These are phyloP conservation scores for Podila horticola DNA, from an alignment of 192 early-diverging fungal genomes.

Conservation along the genomic window DNA sequence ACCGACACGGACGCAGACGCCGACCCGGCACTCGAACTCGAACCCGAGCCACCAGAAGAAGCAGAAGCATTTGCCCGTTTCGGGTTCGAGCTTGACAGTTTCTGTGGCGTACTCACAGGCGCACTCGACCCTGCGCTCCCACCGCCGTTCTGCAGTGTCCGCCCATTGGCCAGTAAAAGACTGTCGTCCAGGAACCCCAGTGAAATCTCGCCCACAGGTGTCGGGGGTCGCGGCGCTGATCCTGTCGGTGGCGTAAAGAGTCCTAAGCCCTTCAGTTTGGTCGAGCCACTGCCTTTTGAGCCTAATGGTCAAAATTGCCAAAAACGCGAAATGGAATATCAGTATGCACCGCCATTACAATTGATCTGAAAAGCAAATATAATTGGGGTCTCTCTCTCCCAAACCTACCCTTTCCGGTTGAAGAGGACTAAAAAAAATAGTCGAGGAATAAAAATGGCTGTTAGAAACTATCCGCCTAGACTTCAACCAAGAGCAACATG, in stretches of 20 bases:
- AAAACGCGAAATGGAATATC: neutral
- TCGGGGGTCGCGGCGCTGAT: slow-evolving; percentile 7
- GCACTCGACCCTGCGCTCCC: slow-evolving; percentile 1
- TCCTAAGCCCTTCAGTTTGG: slow-evolving; percentile 36
- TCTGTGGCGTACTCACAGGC: slow-evolving; percentile 4
- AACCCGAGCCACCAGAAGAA: too few relatives aligned
- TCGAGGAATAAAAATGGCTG: too few relatives aligned
- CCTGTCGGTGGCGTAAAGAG: slow-evolving; percentile 18
- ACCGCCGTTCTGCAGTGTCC: slow-evolving; percentile 40
- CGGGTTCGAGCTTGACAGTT: slow-evolving; percentile 46
- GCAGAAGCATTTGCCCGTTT: slow-evolving; percentile 14
- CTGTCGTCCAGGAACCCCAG: slow-evolving; percentile 37
- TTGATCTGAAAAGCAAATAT: too few relatives aligned
- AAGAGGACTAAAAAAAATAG: slow-evolving; percentile 14
- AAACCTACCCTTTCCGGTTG: slow-evolving; percentile 37
- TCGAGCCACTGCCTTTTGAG: slow-evolving; percentile 34
- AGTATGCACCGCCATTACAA: too few relatives aligned
- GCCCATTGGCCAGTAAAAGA: slow-evolving; percentile 34
- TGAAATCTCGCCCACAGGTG: slow-evolving; percentile 44
- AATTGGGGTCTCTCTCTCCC: too few relatives aligned
- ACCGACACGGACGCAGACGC: neutral
- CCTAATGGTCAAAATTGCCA: neutral
- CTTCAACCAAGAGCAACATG: too few relatives aligned
- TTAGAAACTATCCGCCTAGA: too few relatives aligned
- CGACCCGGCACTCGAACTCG: neutral